Evolutionary conservation across 192 early-diverging fungal species (phyloP), one percentile per base, ranked within the genome.

Genomic region (Linnemannia exigua): DNA sequence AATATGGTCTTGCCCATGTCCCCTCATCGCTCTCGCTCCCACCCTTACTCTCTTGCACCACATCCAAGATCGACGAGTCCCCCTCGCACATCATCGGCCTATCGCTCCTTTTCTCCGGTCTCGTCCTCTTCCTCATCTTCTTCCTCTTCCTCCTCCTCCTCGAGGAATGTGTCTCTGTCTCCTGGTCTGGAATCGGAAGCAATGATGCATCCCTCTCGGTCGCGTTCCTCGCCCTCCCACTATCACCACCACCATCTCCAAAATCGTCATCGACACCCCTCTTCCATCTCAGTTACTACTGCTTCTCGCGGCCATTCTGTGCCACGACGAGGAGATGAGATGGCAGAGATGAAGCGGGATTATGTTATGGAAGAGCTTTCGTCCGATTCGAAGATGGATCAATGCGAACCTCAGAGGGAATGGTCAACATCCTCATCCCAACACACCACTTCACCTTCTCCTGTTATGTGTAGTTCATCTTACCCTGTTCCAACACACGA

Each of bases 301-400:
- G 14, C 35, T 20, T 44, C 61, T 37, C 35, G 36, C 54, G 28
- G 25, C 12, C 35, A 67, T 8, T 19, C 22, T 17, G 74, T 3
- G 54, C 54, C 70, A 31, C 61, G 25, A 20, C 66, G 44, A 3
- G 35, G 3, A 54, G 67, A 66, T 58, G 74, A 66, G 9, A 83
- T 46, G 58, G 12, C 67, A 63, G 75, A 77, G 19, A 31, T 76
- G 47, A 69, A 77, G 36, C 70, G 58, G 19, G 67, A 58, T 25
- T 69, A 74, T 19, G 50, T n/a, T 22, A 31, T 77, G 19, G 80
- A 76, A 67, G 70, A 76, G 58, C 47, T 82, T 12, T 46, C 67
- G 16, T 79, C 74, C 33, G 83, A 79, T 22, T 85, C 83, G 50
- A 76, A 41, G 74, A 86, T 86, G 84, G 84, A 79, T 63, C 78